Evolutionary conservation across 768 basidiomycete species (phyloP), one percentile per base, ranked within the genome.

Genomic region (Boletus insuetus): DNA sequence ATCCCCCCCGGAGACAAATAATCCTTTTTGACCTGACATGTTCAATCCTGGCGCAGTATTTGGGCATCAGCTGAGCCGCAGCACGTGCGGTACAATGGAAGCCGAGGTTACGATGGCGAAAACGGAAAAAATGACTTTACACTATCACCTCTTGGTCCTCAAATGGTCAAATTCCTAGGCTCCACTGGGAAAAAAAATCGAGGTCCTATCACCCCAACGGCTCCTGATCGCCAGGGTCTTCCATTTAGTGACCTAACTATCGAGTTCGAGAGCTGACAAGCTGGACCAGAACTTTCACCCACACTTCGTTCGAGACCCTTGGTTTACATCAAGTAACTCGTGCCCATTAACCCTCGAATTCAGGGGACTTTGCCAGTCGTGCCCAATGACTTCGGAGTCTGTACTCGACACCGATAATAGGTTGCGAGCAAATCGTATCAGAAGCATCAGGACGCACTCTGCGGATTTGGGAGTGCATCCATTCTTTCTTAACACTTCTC

Each of bases 61-160:
- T 57, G 54, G 45, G 41, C 46, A 42, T 69, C 64, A 57, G 51
- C 56, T 67, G 70, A 63, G 63, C 61, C 59, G 59, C 55, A 26
- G 17, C 61, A 69, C 63, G 67, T 72, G 71, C 54, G 47, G 58
- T 56, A 61, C 61, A 70, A 70, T 70, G 69, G 69, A 70, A 70
- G 69, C 34, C 1, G 46, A 58, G 46, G 55, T 60, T 65, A 54
- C 63, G 65, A 43, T 58, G 51, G 55, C 58, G 34, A 70, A 66
- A 69, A 62, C 38, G 57, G 59, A 22, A 54, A 66, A 61, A 60
- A 57, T 61, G 56, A 47, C 55, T 49, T 41, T 26, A 45, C n/a
- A 29, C 51, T 55, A 50, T 57, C 58, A 55, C 56, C 43, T 42
- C 56, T 54, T 17, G 41, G 34, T 41, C 53, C 68, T 51, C 59